phyloP scores from a whole-genome alignment of 805 yeast genomes.

The Saccharomycopsis fermentans region DNA sequence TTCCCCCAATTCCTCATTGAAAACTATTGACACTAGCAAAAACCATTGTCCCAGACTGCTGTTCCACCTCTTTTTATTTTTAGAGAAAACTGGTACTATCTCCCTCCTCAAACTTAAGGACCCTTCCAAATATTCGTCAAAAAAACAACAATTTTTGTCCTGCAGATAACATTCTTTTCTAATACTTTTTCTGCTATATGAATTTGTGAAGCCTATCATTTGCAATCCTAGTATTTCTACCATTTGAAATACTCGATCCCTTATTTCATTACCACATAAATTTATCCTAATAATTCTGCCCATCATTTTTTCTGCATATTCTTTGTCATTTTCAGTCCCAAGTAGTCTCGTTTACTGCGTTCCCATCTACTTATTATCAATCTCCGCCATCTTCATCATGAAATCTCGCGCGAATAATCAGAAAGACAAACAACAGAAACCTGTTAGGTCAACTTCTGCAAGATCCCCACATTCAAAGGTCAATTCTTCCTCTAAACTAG shows the following conservation, averaged over 20 bases:
- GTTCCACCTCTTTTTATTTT: background rate
- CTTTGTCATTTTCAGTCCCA: background rate
- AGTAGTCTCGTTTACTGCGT: conserved; percentile 1
- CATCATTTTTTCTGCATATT: background rate
- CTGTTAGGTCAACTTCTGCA: background rate
- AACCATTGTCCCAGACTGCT: too few relatives aligned
- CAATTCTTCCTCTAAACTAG: background rate
- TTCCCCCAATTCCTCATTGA: too few relatives aligned
- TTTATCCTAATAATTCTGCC: background rate
- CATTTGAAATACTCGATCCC: background rate
- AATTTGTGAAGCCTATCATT: background rate
- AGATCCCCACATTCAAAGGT: background rate
- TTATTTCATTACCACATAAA: background rate
- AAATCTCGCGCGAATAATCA: background rate
- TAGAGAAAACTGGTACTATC: too few relatives aligned
- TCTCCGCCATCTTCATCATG: background rate
- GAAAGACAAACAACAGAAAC: background rate
- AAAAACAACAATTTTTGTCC: too few relatives aligned
- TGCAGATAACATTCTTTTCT: background rate
- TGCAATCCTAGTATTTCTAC: background rate
- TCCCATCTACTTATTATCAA: background rate
- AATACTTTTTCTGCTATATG: background rate
- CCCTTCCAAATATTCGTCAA: too few relatives aligned
- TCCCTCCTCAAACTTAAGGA: too few relatives aligned
- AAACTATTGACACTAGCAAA: too few relatives aligned